Evolutionary conservation across 176 grass and related monocot genomes (phyloP), one percentile per base, ranked within the genome.

Genomic region (Eragrostis nindensis): DNA sequence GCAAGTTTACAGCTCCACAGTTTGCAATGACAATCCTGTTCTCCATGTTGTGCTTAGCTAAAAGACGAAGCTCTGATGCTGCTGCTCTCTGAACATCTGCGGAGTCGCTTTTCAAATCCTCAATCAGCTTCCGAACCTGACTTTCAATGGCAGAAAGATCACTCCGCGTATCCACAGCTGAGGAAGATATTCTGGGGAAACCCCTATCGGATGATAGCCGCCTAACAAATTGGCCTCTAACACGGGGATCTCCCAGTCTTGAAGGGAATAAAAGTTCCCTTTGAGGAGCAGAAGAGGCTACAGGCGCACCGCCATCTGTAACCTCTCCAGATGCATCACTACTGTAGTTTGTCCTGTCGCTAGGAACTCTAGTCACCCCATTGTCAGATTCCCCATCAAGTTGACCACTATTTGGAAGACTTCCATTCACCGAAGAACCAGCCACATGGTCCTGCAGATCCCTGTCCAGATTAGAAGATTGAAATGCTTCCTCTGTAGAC

Each of bases 1-100:
- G 82, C 48, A 86, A 71, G 75, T 86, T 84, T 84, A 97, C 76
- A 55, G 87, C 87, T 54, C 92, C 92, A 77, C 94, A 94, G 66
- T 89, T 97, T 61, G 91, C 85, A 74, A 97, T 94, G 11, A 94
- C 87, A 69, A 97, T 94, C 74, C 94, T 91, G 69, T 97, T 94
- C 85, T 97, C 94, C 94, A 92, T 97, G 73, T 94, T 97, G 69
- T 97, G 91, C 77, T 94, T 97, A 71, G 94, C 89, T 64, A 97
- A 85, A 87, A 86, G 85, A 30, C 94, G 91, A 38, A 97, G 63
- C 40, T 97, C 89, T 78, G 74, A 73, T 42, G 91, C 84, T 54
- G 94, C 85, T 62, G 67, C 78, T 76, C 85, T 89, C 67, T 89
- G 87, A 65, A 75, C 82, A 65, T 94, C 94, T 57, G 80, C 3